Evolutionary conservation across 73 alveolate species (phyloP).

Genomic region (Blepharisma japonicum): DNA sequence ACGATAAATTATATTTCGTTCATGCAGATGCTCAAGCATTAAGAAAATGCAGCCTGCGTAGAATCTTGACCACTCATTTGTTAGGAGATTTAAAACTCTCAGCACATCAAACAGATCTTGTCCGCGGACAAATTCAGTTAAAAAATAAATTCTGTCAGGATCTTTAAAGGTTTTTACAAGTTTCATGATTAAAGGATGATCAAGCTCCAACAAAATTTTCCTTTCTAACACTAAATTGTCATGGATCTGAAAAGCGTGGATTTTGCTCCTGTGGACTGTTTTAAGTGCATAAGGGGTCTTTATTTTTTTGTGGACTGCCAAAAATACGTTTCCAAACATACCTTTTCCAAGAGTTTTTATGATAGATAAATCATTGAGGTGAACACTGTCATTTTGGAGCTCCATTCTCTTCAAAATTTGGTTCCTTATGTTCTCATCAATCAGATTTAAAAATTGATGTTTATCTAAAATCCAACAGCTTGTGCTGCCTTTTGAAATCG

Average conservation of each 20-base stretch:
- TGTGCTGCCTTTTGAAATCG: conserved; percentile 43
- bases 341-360: conserved; percentile 55
- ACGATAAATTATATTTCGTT: conserved; percentile 44
- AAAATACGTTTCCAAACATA: conserved; percentile 43
- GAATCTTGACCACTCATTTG: conserved; percentile 45
- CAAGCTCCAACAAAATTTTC: conserved; percentile 34
- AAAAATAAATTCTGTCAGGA: conserved; percentile 33
- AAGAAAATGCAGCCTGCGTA: conserved; percentile 41
- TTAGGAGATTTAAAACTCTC: conserved; percentile 48
- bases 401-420: conserved; percentile 44
- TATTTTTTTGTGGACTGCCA: conserved; percentile 32
- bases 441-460: conserved; percentile 32
- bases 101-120: conserved; percentile 52
- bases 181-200: conserved; percentile 51
- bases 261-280: conserved; percentile 40
- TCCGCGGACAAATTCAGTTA: conserved; percentile 52
- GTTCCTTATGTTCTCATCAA: conserved; percentile 40
- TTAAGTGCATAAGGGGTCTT: conserved; percentile 40
- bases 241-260: conserved; percentile 33
- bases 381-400: conserved; percentile 47
- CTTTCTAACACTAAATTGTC: conserved; percentile 46
- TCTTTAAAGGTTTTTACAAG: conserved; percentile 42
- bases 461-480: conserved; percentile 40
- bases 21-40: conserved; percentile 47
- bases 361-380: conserved; percentile 42